Evolutionary conservation across 1,139 yeast genomes (phyloP).

Genomic region (Debaryomycetaceae sp.): DNA sequence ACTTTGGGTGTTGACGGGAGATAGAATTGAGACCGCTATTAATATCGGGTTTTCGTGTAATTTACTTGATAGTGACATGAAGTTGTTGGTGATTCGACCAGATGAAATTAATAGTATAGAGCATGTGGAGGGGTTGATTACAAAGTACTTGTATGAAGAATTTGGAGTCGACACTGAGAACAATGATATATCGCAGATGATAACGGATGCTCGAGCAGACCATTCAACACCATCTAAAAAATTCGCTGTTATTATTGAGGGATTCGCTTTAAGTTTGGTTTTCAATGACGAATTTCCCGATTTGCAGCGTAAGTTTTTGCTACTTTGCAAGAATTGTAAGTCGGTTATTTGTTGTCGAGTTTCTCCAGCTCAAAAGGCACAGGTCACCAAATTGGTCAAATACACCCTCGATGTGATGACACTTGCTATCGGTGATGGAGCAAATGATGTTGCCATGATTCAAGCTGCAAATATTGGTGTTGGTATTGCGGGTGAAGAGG

Average conservation of each 20-base stretch:
- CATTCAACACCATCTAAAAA: conserved; percentile 49
- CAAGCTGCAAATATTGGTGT: conserved; percentile 65
- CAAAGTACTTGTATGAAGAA: conserved; percentile 37
- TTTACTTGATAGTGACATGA: conserved; percentile 81
- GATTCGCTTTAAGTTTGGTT: conserved; percentile 48
- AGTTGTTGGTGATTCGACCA: conserved; percentile 64
- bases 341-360: conserved; percentile 65
- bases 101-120: conserved; percentile 25
- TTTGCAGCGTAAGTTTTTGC: conserved; percentile 40
- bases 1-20: conserved; percentile 97
- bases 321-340: conserved; percentile 56
- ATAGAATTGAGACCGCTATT: conserved; percentile 95
- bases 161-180: conserved; percentile 29
- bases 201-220: conserved; percentile 42
- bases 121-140: conserved; percentile 32
- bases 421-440: conserved; percentile 65
- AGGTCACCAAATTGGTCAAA: conserved; percentile 53
- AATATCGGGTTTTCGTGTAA: conserved; percentile 97
- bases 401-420: conserved; percentile 54
- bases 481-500: conserved; percentile 69
- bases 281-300: conserved; percentile 23
- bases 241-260: conserved; percentile 54
- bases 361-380: conserved; percentile 63
- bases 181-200: conserved; percentile 23
- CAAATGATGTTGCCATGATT: conserved; percentile 68